These are phyloP conservation scores for Ocimum tenuiflorum DNA, from an alignment of 257 asterid species.

Conservation along the genomic window DNA sequence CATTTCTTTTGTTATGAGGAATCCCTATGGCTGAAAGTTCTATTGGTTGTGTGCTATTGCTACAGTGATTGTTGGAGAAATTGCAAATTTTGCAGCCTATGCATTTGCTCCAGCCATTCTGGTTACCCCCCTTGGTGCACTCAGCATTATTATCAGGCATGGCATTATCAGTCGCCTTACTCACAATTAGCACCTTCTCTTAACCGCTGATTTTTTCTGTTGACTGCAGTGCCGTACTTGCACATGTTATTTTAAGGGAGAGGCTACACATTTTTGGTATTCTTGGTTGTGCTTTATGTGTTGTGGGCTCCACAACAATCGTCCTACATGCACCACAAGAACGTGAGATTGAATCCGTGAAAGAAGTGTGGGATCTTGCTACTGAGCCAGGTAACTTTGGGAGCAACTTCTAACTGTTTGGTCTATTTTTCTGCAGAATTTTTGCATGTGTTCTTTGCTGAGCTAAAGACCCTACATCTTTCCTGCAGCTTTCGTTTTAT, in stretches of 20 bases:
- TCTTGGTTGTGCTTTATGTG: slow-evolving; percentile 95
- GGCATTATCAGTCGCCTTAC: slow-evolving; percentile 17
- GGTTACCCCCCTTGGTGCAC: slow-evolving; percentile 99
- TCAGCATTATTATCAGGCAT: slow-evolving; percentile 97
- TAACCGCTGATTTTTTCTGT: slow-evolving; percentile 28
- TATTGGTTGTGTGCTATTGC: slow-evolving; percentile 18
- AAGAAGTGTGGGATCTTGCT: slow-evolving; percentile 96
- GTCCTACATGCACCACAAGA: slow-evolving; percentile 97
- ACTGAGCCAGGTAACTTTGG: slow-evolving; percentile 72
- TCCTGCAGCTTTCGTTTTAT: slow-evolving; percentile 59
- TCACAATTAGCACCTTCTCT: slow-evolving; percentile 20
- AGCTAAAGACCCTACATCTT: slow-evolving; percentile 22
- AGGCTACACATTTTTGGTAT: slow-evolving; percentile 79
- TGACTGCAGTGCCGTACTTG: slow-evolving; percentile 85
- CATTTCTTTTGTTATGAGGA: slow-evolving; percentile 2
- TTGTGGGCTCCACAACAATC: slow-evolving; percentile 91
- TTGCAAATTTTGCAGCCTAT: slow-evolving; percentile 97
- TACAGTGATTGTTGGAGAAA: slow-evolving; percentile 95
- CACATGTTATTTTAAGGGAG: slow-evolving; percentile 76
- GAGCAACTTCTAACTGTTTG: neutral
- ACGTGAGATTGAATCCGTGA: slow-evolving; percentile 84
- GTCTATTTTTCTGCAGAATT: neutral
- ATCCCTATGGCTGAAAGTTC: slow-evolving; percentile 14
- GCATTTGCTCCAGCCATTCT: slow-evolving; percentile 99
- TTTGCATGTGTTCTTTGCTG: slow-evolving; percentile 12